Evolutionary conservation across 495 filamentous ascomycete species (phyloP).

Genomic region (Penicillium salamii): DNA sequence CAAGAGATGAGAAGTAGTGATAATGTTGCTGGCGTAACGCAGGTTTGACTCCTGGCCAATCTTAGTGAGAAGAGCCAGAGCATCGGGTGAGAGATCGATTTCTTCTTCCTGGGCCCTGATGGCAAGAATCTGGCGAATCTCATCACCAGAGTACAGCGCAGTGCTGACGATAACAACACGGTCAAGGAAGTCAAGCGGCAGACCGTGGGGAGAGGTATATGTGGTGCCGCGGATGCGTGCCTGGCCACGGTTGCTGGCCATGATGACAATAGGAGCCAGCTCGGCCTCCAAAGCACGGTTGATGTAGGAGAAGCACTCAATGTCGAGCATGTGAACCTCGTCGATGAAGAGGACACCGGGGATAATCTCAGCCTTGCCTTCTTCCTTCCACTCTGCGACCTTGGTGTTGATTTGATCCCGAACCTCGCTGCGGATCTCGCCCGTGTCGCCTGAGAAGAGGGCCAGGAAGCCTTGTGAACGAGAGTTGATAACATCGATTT

Average conservation of each 20-base stretch:
- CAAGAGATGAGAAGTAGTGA: conserved; percentile 86
- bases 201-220: conserved; percentile 85
- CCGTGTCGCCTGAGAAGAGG: conserved; percentile 95
- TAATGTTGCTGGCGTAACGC: conserved; percentile 91
- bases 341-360: conserved; percentile 98
- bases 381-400: conserved; percentile 97
- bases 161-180: conserved; percentile 96
- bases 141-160: conserved; percentile 77
- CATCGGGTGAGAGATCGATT: conserved; percentile 83
- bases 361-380: conserved; percentile 97
- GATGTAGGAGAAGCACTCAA: conserved; percentile 97
- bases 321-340: conserved; percentile 99
- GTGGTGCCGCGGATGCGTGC: conserved; percentile 91
- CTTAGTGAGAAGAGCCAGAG: conserved; percentile 87
- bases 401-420: conserved; percentile 99
- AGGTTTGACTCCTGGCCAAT: conserved; percentile 91
- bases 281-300: conserved; percentile 95
- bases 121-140: conserved; percentile 84
- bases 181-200: conserved; percentile 95
- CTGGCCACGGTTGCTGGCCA: conserved; percentile 96
- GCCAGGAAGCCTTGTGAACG: conserved; percentile 94
- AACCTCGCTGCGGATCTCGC: conserved; percentile 95
- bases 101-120: conserved; percentile 96
- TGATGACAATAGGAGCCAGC: conserved; percentile 95
- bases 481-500: conserved; percentile 99